Percentiles rank a stretch among this genome's conserved stretches.
phyloP scores from a whole-genome alignment of 805 yeast genomes.

The Saccharomyces jurei region DNA sequence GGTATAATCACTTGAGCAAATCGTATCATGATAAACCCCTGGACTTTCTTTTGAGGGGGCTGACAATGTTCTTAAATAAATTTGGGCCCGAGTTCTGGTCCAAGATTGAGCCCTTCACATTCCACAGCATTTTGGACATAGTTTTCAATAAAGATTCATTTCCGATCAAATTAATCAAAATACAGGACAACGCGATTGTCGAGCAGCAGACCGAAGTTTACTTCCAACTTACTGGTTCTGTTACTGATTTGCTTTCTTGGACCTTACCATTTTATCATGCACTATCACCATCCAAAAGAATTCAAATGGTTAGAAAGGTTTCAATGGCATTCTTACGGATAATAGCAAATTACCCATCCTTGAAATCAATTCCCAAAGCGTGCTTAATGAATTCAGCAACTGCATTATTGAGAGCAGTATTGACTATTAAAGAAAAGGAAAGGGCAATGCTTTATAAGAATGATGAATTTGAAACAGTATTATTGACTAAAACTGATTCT shows the following conservation, averaged over 20 bases:
- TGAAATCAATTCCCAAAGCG: conserved; percentile 25
- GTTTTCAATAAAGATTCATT: conserved; percentile 49
- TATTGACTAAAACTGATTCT: conserved; percentile 42
- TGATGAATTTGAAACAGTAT: conserved; percentile 30
- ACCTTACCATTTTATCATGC: conserved; percentile 38
- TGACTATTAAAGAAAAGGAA: conserved; percentile 25
- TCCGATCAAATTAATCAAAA: conserved; percentile 29
- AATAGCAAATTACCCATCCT: conserved; percentile 24
- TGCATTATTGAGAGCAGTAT: conserved; percentile 27
- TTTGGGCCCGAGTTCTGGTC: conserved; percentile 48
- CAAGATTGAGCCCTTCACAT: conserved; percentile 44
- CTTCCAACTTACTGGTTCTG: conserved; percentile 23
- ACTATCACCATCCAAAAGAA: conserved; percentile 41
- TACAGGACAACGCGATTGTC: conserved; percentile 22
- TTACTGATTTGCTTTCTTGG: conserved; percentile 50
- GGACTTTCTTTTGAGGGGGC: conserved; percentile 47
- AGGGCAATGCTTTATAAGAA: conserved; percentile 21
- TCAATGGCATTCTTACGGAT: conserved; percentile 41
- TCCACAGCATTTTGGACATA: conserved; percentile 50
- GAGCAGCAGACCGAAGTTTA: conserved; percentile 26
- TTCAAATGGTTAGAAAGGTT: conserved; percentile 45
- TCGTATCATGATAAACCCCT: conserved; percentile 31
- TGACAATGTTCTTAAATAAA: conserved; percentile 37
- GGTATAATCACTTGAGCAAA: conserved; percentile 26
- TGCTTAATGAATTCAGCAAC: conserved; percentile 32